Percentiles rank a stretch among this genome's conserved stretches.
Evolutionary conservation across 495 filamentous ascomycete genomes (phyloP).

Genomic region (Chaetomium tenue): DNA sequence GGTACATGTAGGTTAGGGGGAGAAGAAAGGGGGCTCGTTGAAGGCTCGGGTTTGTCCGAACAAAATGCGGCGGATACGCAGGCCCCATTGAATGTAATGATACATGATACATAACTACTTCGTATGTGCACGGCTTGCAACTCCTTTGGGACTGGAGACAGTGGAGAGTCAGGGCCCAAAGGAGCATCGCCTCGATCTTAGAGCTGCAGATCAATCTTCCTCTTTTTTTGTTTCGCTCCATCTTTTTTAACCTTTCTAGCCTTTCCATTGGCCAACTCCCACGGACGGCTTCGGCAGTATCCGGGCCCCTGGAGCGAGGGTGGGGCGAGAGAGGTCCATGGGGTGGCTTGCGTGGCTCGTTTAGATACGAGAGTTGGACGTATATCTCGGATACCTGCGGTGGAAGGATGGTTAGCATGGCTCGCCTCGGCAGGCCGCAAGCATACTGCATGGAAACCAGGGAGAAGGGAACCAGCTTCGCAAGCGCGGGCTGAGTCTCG

Average conservation of each 20-base stretch:
- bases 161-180: background rate
- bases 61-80: background rate
- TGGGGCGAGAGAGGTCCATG: background rate
- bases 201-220: no score
- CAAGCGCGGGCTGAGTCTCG: background rate
- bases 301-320: background rate
- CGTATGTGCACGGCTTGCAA: no score
- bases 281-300: background rate
- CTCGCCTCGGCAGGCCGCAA: no score
- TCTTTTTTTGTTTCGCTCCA: background rate
- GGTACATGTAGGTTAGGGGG: background rate
- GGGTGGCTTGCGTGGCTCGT: background rate
- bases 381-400: conserved; percentile 6
- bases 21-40: background rate
- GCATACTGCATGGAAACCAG: background rate
- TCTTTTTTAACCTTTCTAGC: background rate
- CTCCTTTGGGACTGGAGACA: background rate
- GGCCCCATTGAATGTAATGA: background rate
- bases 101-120: background rate
- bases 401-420: conserved; percentile 1
- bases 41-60: background rate
- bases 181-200: no score
- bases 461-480: background rate
- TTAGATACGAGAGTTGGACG: background rate
- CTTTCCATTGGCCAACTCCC: background rate